Percentiles rank a stretch among this genome's conserved stretches.
Conservation (phyloP, 2,329 filamentous ascomycete genomes). For the Colletotrichum paranaense region DNA sequence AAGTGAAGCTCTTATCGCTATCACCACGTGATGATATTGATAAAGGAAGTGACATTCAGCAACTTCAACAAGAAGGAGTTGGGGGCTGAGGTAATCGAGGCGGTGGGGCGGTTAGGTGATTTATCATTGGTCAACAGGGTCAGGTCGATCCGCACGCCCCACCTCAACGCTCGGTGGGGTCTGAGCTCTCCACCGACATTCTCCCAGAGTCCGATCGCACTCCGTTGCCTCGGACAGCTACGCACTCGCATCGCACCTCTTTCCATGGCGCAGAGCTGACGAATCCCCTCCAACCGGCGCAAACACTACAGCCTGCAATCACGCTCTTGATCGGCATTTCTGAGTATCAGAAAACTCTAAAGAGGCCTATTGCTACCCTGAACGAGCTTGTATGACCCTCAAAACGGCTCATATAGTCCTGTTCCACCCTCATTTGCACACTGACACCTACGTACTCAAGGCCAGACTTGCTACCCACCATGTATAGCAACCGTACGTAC, state of each 20-base stretch:
- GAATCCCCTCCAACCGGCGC: neutral
- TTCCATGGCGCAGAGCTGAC: neutral
- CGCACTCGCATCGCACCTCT: neutral
- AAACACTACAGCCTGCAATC: neutral
- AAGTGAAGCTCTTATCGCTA: conserved; percentile 38
- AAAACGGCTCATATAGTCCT: neutral
- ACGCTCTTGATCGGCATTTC: neutral
- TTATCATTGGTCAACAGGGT: neutral
- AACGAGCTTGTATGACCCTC: conserved; percentile 8
- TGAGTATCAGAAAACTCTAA: neutral
- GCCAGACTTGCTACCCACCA: conserved; percentile 16
- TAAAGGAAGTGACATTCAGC: neutral
- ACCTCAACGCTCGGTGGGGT: neutral
- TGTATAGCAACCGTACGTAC: conserved; percentile 47
- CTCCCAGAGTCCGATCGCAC: neutral
- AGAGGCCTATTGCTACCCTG: neutral
- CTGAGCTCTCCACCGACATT: conserved; percentile 23
- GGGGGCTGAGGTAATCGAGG: too few species aligned
- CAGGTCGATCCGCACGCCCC: neutral
- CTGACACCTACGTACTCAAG: neutral
- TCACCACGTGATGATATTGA: conserved; percentile 34
- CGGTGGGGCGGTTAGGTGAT: accelerated
- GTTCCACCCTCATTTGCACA: neutral
- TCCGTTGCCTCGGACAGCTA: neutral
- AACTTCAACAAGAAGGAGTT: accelerated